Percentiles rank a stretch among this genome's conserved stretches.
phyloP scores from a whole-genome alignment of 495 filamentous ascomycete species.

The Aspergillus indologenus region DNA sequence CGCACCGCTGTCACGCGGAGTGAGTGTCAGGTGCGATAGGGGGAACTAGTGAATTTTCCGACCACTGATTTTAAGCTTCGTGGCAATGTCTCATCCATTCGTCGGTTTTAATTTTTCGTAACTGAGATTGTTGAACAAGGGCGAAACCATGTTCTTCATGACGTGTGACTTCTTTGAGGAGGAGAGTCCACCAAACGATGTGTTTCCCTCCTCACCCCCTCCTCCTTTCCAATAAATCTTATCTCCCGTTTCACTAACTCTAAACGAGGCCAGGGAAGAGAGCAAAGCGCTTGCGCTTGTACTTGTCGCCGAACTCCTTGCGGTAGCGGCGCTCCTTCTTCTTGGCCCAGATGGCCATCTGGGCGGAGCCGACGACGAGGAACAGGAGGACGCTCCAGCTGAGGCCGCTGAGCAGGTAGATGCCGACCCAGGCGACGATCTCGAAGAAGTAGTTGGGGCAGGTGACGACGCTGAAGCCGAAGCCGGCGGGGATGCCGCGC shows the following conservation, averaged over 20 bases:
- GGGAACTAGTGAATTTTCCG: not conserved
- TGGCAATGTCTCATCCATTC: not conserved
- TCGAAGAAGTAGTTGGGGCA: slow-evolving; percentile 99
- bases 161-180: not conserved
- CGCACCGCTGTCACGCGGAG: not conserved
- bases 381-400: slow-evolving; percentile 76
- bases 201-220: not conserved
- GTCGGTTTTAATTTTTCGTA: not conserved
- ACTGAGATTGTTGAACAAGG: not conserved
- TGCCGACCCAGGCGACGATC: slow-evolving; percentile 75
- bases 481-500: slow-evolving; percentile 78
- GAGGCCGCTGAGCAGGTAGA: slow-evolving; percentile 68
- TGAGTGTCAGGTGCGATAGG: not conserved
- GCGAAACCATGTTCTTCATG: not conserved
- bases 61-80: not conserved
- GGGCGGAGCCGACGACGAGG: slow-evolving; percentile 57
- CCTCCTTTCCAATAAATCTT: not conserved
- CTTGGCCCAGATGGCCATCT: slow-evolving; percentile 83
- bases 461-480: slow-evolving; percentile 84
- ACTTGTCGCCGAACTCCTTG: slow-evolving; percentile 83
- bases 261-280: slow-evolving; percentile 72
- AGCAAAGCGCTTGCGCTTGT: slow-evolving; percentile 79
- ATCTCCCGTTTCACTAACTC: not conserved
- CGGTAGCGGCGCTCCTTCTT: slow-evolving; percentile 92
- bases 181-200: not conserved